These are phyloP conservation scores for Triticum dicoccoides DNA, from an alignment of 176 grass and related monocot species.

Conservation along the genomic window DNA sequence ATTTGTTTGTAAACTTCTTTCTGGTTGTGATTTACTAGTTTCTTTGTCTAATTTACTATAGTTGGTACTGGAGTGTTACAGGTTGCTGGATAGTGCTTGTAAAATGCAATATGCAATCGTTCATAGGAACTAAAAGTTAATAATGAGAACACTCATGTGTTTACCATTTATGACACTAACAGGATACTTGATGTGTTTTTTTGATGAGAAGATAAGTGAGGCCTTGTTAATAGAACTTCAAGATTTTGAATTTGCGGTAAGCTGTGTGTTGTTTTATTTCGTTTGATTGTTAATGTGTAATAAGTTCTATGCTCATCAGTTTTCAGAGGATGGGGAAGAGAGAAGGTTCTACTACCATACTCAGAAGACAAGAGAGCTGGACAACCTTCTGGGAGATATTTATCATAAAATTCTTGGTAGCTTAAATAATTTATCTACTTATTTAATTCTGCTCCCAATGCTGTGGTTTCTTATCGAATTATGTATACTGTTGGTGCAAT, in stretches of 20 bases:
- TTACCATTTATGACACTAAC: conserved; percentile 30
- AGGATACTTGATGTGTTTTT: conserved; percentile 98
- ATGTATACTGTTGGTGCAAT: not conserved
- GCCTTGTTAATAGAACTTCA: conserved; percentile 59
- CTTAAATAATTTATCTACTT: conserved; percentile 12
- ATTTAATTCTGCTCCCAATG: conserved; percentile 2
- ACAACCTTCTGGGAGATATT: conserved; percentile 97
- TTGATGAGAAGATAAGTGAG: conserved; percentile 76
- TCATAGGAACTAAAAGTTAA: not conserved
- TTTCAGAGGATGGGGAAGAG: conserved; percentile 84
- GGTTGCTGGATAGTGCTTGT: conserved; percentile 2
- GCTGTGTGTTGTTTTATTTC: conserved; percentile 21
- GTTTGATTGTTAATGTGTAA: not conserved
- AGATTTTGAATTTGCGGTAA: conserved; percentile 91
- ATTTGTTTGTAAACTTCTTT: not conserved
- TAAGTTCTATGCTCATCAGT: conserved; percentile 45
- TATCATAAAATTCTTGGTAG: conserved; percentile 99
- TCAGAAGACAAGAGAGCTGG: conserved; percentile 92
- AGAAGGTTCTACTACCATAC: conserved; percentile 95
- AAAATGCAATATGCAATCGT: not conserved
- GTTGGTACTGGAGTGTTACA: not conserved
- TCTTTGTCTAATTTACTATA: not conserved
- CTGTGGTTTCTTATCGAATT: conserved; percentile 15
- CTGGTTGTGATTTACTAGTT: not conserved
- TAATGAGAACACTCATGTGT: not conserved